phyloP scores from a whole-genome alignment of 345 rosid genomes.

The Luvunga scandens region DNA sequence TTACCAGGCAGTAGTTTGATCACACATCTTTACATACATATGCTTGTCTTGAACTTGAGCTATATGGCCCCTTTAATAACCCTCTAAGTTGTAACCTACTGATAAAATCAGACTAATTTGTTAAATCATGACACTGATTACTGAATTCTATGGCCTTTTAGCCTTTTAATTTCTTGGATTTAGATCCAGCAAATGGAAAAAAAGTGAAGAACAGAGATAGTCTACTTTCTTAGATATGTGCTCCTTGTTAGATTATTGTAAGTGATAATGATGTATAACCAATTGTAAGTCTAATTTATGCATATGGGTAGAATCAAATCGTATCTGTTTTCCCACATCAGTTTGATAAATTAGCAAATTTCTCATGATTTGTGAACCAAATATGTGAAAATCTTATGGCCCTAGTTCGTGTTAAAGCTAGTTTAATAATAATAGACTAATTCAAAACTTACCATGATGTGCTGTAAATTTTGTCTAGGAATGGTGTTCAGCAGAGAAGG shows the following conservation, averaged over 20 bases:
- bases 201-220: background rate
- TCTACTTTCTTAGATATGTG: background rate
- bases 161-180: background rate
- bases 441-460: background rate
- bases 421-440: background rate
- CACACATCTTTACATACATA: background rate
- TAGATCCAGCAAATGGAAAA: background rate
- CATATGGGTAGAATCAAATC: background rate
- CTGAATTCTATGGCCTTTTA: background rate
- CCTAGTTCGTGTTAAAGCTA: background rate
- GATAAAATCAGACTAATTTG: background rate
- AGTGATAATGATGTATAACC: background rate
- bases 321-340: background rate
- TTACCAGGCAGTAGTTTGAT: background rate
- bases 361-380: background rate
- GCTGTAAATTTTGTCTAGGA: constrained; percentile 34
- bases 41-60: background rate
- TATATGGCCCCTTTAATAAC: background rate
- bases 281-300: background rate
- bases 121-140: background rate
- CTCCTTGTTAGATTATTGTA: background rate
- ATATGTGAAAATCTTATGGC: background rate
- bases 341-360: background rate
- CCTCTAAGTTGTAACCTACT: background rate
- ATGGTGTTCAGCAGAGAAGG: constrained; percentile 79